Conservation (phyloP, 139 green algal genomes). For the Tetradesmus obliquus region DNA sequence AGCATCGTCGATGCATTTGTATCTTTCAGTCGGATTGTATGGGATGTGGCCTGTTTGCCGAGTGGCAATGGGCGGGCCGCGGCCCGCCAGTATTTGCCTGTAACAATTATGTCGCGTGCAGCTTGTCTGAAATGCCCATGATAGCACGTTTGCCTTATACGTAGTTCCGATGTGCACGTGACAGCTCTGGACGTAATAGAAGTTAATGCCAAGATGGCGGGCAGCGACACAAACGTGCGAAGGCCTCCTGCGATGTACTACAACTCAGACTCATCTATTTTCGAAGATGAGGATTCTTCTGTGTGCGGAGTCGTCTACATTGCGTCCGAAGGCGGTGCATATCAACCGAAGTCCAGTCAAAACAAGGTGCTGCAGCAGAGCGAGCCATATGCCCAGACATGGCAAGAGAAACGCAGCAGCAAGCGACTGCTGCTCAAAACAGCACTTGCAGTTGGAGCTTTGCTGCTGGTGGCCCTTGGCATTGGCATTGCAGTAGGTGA, state of each 20-base stretch:
- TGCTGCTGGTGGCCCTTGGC: neutral
- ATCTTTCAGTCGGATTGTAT: too few species aligned
- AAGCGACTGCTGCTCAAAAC: neutral
- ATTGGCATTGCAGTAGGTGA: conserved; percentile 3
- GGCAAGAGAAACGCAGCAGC: neutral
- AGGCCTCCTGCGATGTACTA: neutral
- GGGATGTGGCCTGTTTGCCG: neutral
- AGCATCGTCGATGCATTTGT: too few species aligned
- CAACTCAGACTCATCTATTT: neutral
- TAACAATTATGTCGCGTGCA: neutral
- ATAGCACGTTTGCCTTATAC: too few species aligned
- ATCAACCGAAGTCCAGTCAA: neutral
- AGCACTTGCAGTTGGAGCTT: neutral
- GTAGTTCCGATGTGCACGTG: neutral
- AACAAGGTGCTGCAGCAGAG: neutral
- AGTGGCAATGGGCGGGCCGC: neutral
- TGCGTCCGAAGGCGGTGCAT: neutral
- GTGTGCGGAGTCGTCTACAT: conserved; percentile 27
- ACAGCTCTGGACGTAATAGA: neutral
- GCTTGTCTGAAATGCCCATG: too few species aligned
- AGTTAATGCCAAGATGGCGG: neutral
- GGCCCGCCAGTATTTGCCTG: neutral
- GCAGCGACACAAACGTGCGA: neutral
- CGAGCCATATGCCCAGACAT: neutral
- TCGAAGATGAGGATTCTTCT: neutral